These are phyloP conservation scores for Coemansia sp. DNA, from an alignment of 192 early-diverging fungal genomes.

Conservation along the genomic window DNA sequence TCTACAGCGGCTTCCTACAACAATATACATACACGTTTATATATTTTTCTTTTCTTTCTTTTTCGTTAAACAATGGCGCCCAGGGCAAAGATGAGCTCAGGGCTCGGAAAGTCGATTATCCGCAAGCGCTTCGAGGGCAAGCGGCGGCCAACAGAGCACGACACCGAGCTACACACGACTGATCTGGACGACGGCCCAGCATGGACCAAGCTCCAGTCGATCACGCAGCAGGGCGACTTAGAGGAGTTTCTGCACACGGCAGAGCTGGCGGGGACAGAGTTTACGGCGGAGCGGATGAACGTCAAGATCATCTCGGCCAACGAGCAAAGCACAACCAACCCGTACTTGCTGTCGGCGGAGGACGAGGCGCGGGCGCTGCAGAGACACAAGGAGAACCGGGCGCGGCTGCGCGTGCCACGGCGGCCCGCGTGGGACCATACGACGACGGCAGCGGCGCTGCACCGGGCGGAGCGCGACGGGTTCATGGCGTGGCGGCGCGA, in stretches of 20 bases:
- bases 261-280: slow-evolving; percentile 92
- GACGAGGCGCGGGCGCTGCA: slow-evolving; percentile 78
- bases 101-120: slow-evolving; percentile 52
- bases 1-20: background rate
- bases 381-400: slow-evolving; percentile 77
- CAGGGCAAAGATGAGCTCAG: slow-evolving; percentile 40
- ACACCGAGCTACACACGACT: slow-evolving; percentile 75
- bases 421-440: slow-evolving; percentile 85
- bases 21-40: background rate
- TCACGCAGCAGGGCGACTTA: slow-evolving; percentile 97
- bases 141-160: slow-evolving; percentile 50
- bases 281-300: slow-evolving; percentile 77
- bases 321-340: slow-evolving; percentile 63
- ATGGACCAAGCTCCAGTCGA: slow-evolving; percentile 89
- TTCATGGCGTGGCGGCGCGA: slow-evolving; percentile 95
- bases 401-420: slow-evolving; percentile 82
- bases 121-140: slow-evolving; percentile 55
- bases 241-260: slow-evolving; percentile 96
- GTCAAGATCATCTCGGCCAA: slow-evolving; percentile 77
- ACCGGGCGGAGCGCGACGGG: slow-evolving; percentile 77
- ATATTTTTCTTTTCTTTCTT: background rate
- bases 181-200: slow-evolving; percentile 81
- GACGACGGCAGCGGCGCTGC: slow-evolving; percentile 82
- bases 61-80: slow-evolving; percentile 16
- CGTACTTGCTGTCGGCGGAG: slow-evolving; percentile 78